Evolutionary conservation across 345 rosid species (phyloP).

Genomic region (Raphanus raphanistrum): DNA sequence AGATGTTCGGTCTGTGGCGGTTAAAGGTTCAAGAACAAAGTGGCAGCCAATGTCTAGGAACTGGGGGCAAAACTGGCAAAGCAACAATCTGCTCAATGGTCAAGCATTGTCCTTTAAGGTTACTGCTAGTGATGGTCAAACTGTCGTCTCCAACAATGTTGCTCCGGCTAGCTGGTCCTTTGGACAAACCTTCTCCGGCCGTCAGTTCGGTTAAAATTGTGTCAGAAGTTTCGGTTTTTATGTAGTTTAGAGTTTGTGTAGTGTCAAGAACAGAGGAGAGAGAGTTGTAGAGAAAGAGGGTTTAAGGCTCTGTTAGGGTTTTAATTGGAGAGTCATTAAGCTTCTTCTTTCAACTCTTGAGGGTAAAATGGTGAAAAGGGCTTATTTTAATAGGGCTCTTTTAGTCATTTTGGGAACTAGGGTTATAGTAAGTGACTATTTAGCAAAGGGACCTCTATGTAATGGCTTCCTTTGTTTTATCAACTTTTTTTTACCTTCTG

Average conservation of each 20-base stretch:
- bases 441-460: conserved; percentile 26
- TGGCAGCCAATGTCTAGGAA: conserved; percentile 65
- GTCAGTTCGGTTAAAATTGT: conserved; percentile 36
- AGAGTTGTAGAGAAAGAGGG: not conserved
- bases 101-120: conserved; percentile 59
- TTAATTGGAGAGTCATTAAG: conserved; percentile 25
- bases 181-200: conserved; percentile 56
- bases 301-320: conserved; percentile 32
- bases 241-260: conserved; percentile 32
- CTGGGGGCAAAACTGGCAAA: conserved; percentile 71
- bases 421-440: conserved; percentile 24
- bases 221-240: not conserved
- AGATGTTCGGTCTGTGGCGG: conserved; percentile 35
- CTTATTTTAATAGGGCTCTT: conserved; percentile 33
- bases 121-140: conserved; percentile 49
- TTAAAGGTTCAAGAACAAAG: conserved; percentile 53
- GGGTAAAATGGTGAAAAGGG: conserved; percentile 25
- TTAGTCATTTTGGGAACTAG: conserved; percentile 35
- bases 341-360: not conserved
- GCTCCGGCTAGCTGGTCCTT: conserved; percentile 55
- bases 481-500: conserved; percentile 18
- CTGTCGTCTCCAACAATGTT: conserved; percentile 42
- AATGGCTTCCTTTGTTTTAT: conserved; percentile 21
- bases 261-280: not conserved
- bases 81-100: conserved; percentile 46